A percentile compares a stretch with the other conserved stretches of the same genome.
These are phyloP conservation scores for Aspergillus coremiiformis DNA, from an alignment of 495 filamentous ascomycete genomes.

Conservation along the genomic window DNA sequence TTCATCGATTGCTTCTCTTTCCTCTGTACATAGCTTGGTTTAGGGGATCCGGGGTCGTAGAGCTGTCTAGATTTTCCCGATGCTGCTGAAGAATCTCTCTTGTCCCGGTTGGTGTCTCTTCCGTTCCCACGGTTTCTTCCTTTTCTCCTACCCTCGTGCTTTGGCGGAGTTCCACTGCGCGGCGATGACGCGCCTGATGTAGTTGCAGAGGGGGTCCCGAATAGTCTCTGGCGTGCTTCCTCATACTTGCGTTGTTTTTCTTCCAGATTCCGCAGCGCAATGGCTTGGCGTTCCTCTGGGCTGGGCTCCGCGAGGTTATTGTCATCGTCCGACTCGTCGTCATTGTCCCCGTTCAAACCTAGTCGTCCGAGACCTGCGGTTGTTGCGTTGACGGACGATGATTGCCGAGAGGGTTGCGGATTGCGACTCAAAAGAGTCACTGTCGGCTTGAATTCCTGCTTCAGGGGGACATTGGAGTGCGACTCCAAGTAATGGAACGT, in stretches of 20 bases:
- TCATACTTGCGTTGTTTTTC: conserved; percentile 87
- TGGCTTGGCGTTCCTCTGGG: conserved; percentile 62
- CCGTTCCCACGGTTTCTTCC: conserved; percentile 34
- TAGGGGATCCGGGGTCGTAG: conserved; percentile 67
- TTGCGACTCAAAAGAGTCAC: conserved; percentile 80
- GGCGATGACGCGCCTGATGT: conserved; percentile 48
- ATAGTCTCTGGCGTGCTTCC: conserved; percentile 75
- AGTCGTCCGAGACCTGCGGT: conserved; percentile 53
- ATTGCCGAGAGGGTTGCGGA: conserved; percentile 44
- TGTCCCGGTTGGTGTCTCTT: conserved; percentile 33
- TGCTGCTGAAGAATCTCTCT: conserved; percentile 41
- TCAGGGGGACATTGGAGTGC: conserved; percentile 57
- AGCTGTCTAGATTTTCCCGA: conserved; percentile 45
- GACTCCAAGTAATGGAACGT: conserved; percentile 67
- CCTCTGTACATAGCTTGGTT: conserved; percentile 44
- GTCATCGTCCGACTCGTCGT: conserved; percentile 62
- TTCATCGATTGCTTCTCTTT: conserved; percentile 36
- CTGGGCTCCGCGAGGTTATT: conserved; percentile 51
- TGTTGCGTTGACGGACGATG: conserved; percentile 34
- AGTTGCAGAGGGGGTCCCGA: conserved; percentile 52
- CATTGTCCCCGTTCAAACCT: conserved; percentile 50
- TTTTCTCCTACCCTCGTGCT: conserved; percentile 36
- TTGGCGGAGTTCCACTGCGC: conserved; percentile 57
- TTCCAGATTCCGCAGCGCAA: conserved; percentile 67
- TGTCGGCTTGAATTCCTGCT: conserved; percentile 74